A percentile compares a stretch with the other conserved stretches of the same genome.
Evolutionary conservation across 305 asterid species (phyloP).

Genomic region (Rubia balearica): DNA sequence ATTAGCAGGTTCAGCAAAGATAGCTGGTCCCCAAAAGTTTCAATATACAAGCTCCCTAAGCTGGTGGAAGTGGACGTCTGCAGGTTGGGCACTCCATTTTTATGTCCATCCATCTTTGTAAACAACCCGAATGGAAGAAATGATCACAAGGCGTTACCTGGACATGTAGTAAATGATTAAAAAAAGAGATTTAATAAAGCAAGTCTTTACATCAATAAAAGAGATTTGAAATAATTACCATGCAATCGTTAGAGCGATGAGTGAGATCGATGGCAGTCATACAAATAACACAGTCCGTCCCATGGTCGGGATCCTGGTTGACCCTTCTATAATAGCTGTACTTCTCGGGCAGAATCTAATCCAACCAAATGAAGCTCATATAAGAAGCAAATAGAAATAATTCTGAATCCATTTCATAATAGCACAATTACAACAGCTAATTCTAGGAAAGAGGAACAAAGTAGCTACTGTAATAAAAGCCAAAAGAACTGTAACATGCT

Average conservation of each 20-base stretch:
- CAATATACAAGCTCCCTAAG: slow-evolving; percentile 38
- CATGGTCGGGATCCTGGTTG: slow-evolving; percentile 51
- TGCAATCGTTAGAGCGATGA: slow-evolving; percentile 69
- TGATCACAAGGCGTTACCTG: slow-evolving; percentile 97
- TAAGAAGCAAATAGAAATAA: slow-evolving; percentile 12
- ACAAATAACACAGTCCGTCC: slow-evolving; percentile 89
- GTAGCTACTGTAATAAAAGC: not conserved
- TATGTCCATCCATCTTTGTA: slow-evolving; percentile 99
- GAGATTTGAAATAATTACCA: slow-evolving; percentile 36
- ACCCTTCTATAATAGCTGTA: slow-evolving; percentile 77
- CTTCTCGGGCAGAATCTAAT: slow-evolving; percentile 91
- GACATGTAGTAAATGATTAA: slow-evolving; percentile 15
- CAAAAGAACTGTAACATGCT: not conserved
- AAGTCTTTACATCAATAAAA: not conserved
- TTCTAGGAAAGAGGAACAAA: not conserved
- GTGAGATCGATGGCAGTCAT: slow-evolving; percentile 75
- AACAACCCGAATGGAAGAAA: slow-evolving; percentile 84
- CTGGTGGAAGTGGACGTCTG: slow-evolving; percentile 94
- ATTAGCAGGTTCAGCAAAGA: slow-evolving; percentile 31
- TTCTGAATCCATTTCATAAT: not conserved
- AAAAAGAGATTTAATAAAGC: slow-evolving; percentile 2
- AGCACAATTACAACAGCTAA: slow-evolving; percentile 3
- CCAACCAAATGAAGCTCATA: not conserved
- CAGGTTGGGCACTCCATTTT: slow-evolving; percentile 99
- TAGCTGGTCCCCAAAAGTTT: slow-evolving; percentile 15